Base-by-base conservation (phyloP, 2,329 filamentous ascomycete genomes). In the Erysiphe neolycopersici region DNA sequence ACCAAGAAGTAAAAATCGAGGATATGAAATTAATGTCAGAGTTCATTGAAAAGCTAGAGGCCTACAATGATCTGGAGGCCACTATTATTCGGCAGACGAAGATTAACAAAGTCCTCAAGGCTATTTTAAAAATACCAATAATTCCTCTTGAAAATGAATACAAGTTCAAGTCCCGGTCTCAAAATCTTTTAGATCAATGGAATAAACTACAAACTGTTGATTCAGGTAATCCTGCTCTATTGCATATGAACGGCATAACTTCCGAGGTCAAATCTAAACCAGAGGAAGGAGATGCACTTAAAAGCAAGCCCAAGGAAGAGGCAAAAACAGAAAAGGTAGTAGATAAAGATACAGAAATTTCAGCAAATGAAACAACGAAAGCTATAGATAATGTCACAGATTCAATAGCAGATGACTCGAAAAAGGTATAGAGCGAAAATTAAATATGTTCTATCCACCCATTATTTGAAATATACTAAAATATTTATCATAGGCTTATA, bases 71-170 rank as follows among this genome's bases (percentile, higher is more conserved):
- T 50, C 71, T 95, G 4, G 87, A 95, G 58, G 82, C 80, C 29
- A 74, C 75, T 50, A 89, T 94, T 53, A 93, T 95, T 54, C 75
- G 81, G 49, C 67, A 65, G 13, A 98, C 89, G 48, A 98, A 95
- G 68, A 94, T 98, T 61, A 87, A 95, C 72, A 98, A 98, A 64
- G 87, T 98, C 11, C 69, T 98, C 45, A 93, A 91, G 64, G 84
- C 79, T 4, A 89, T 98, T 51, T 65, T 94, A 54, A 94, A 93
- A 64, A 67, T 98, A 9, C 38, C 38, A 31, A 68, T 68, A 3
- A 92, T 98, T 51, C 85, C 85, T 5, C 77, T 76, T 47, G 89
- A 98, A 50, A 80, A 85, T 32, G 80, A 92, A 51, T 91, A 78
- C 60, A 64, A 79, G 44, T 94, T 98, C 71, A 91, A 89, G 64